Evolutionary conservation across 495 filamentous ascomycete species (phyloP), one percentile per base, ranked within the genome.

Genomic region (Penicillium atrosanguineum): DNA sequence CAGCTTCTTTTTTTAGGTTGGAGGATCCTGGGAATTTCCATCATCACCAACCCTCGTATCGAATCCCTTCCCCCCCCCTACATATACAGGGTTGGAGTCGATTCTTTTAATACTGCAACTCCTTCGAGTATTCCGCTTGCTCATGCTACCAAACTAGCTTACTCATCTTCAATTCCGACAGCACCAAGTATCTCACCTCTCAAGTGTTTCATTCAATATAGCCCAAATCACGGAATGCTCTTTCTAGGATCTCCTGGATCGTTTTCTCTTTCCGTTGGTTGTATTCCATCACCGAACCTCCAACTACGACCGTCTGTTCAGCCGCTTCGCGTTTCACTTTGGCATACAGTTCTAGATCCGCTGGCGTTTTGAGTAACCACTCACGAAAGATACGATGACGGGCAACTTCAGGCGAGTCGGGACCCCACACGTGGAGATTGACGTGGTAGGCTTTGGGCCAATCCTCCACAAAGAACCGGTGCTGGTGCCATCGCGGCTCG

Each of bases 381-480:
- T 80, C 76, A 7, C 74, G 65, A 56, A 80, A 76, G 20, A 80
- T 71, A 42, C 64, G 55, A 57, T 80, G 77, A 20, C 73, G 53
- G 21, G 57, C 69, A 28, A 66, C 46, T 51, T 79, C 75, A 6
- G 73, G 58, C 37, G 63, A 67, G 34, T 73, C 69, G 19, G 73
- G 69, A 4, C 74, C 75, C 48, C 65, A 80, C n/a, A 80, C 74
- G 57, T 80, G 77, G 3, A 80, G 49, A 62, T 79, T 79, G 6
- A 68, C 59, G 23, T 58, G 49, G 61, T 79, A 78, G 8, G 69
- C 59, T 20, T 58, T 58, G 8, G 66, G 63, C 42, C 56, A 47
- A 16, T 68, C 44, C 34, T 57, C 50, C 11, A 47, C 56, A 39
- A 80, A 75, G 44, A 75, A 74, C 37, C 77, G 75, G 55, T 80